Evolutionary conservation across 1,139 yeast genomes (phyloP), one percentile per base, ranked within the genome.

Genomic region (Lodderomyces margitis): DNA sequence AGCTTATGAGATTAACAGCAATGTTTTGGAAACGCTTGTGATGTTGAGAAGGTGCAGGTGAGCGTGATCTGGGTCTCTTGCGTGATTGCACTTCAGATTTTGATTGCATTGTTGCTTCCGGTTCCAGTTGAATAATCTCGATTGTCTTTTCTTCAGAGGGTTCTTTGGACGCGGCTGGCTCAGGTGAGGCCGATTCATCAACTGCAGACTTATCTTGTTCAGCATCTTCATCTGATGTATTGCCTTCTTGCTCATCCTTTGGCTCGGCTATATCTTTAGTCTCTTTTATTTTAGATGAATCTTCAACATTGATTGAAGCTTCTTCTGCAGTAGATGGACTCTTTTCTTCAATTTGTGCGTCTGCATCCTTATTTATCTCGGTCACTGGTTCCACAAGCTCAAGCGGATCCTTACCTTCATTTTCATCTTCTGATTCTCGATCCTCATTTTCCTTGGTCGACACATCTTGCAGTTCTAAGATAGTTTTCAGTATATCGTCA

Each of bases 1-100:
- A 80, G 17, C 78, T 73, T 39, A 86, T 62, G 21, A 86, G 66
- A 37, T 83, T 86, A 20, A 70, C 62, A 0, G 83, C 81, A 34
- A 80, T 68, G 28, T 70, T 66, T 47, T 77, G 81, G 59, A 79
- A 78, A 42, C 75, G 61, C 51, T 78, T 79, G 41, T 68, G 69
- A 39, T 64, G 66, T 3, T 57, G 48, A 10, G 56, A 42, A 2
- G 60, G 47, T 4, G 58, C 51, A 15, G 62, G 57, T 4, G 72
- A 45, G n/a, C 43, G 66, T 1, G 74, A 66, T 21, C 51, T 41
- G 15, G 64, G 37, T 15, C 47, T 41, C 39, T 47, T 45, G 33
- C 51, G 43, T 12, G 50, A 28, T 8, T 14, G 17, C 36, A 4
- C 5, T 4, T 28, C 38, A 12, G 24, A 31, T 20, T 38, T 21